Evolutionary conservation across 768 basidiomycete species (phyloP).

Genomic region (Panus rudis): DNA sequence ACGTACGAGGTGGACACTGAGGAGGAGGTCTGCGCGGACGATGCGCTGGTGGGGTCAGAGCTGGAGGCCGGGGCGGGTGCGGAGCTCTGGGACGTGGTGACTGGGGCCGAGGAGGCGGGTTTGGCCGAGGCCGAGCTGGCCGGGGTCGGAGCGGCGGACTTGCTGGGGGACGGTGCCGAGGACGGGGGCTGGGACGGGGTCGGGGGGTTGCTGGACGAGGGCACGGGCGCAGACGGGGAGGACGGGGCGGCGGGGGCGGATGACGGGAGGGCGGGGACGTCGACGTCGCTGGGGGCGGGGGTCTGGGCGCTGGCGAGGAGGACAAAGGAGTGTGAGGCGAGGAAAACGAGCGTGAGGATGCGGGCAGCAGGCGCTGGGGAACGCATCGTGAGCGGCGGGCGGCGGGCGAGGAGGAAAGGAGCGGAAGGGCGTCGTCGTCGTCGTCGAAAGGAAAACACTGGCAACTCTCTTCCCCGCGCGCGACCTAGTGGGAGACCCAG

Average conservation of each 20-base stretch:
- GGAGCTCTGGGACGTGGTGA: constrained; percentile 7
- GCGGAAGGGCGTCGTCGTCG: constrained; percentile 15
- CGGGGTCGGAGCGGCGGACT: constrained; percentile 1
- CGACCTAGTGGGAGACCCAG: too few species aligned
- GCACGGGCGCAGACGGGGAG: too few species aligned
- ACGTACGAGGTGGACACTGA: neutral
- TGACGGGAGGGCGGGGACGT: constrained; percentile 7
- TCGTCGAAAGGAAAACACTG: constrained; percentile 7
- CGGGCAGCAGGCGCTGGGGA: constrained; percentile 21
- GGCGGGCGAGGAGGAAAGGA: constrained; percentile 9
- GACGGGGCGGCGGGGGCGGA: constrained; percentile 5
- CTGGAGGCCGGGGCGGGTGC: neutral
- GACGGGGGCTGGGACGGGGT: neutral
- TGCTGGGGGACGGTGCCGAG: constrained; percentile 1
- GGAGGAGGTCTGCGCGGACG: constrained; percentile 7
- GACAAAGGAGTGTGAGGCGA: constrained; percentile 23
- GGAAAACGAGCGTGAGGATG: constrained; percentile 26
- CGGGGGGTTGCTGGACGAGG: constrained; percentile 1
- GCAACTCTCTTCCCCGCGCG: too few species aligned
- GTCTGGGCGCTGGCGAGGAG: constrained; percentile 12
- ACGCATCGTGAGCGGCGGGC: constrained; percentile 17
- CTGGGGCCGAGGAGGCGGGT: constrained; percentile 10
- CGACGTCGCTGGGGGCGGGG: neutral
- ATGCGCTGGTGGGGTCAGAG: neutral
- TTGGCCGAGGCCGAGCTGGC: constrained; percentile 2